Conservation (phyloP, 1,284 basidiomycete genomes). For the Moesziomyces globuligerus region DNA sequence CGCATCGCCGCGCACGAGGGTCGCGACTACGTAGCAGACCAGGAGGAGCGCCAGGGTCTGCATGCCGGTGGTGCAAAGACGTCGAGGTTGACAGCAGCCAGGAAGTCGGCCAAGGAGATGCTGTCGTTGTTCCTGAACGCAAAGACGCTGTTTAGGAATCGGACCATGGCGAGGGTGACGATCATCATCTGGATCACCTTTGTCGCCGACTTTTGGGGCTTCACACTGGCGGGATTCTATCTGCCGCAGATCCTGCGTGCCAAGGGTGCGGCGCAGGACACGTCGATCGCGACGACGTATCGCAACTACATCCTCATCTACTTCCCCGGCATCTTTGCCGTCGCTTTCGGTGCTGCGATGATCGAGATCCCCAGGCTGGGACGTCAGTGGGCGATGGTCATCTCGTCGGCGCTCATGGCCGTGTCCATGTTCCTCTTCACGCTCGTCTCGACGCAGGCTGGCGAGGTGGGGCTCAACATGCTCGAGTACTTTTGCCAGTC, state of each 20-base stretch:
- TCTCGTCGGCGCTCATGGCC: constrained; percentile 68
- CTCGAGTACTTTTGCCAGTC: constrained; percentile 68
- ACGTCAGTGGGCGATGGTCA: constrained; percentile 68
- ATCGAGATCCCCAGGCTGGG: constrained; percentile 68
- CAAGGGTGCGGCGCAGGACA: constrained; percentile 63
- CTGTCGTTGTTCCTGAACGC: constrained; percentile 62
- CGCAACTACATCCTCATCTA: constrained; percentile 59
- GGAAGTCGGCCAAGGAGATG: constrained; percentile 49
- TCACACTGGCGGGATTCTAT: constrained; percentile 68
- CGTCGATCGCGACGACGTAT: constrained; percentile 68
- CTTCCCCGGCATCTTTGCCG: constrained; percentile 48
- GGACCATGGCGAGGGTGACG: constrained; percentile 65
- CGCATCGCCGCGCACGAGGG: constrained; percentile 32
- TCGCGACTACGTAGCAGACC: constrained; percentile 6
- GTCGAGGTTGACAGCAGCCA: constrained; percentile 18
- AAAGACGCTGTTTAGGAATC: constrained; percentile 67
- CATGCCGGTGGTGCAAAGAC: constrained; percentile 6
- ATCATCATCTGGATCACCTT: constrained; percentile 60
- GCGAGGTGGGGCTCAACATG: constrained; percentile 63
- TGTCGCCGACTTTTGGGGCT: constrained; percentile 66
- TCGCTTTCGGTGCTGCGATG: constrained; percentile 64
- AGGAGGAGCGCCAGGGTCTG: constrained; percentile 24
- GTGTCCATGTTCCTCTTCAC: constrained; percentile 69
- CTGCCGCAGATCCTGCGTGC: constrained; percentile 68
- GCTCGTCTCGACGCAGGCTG: constrained; percentile 54